phyloP scores from a whole-genome alignment of 2,329 filamentous ascomycete species.

The Arthrobotrys sinensis region DNA sequence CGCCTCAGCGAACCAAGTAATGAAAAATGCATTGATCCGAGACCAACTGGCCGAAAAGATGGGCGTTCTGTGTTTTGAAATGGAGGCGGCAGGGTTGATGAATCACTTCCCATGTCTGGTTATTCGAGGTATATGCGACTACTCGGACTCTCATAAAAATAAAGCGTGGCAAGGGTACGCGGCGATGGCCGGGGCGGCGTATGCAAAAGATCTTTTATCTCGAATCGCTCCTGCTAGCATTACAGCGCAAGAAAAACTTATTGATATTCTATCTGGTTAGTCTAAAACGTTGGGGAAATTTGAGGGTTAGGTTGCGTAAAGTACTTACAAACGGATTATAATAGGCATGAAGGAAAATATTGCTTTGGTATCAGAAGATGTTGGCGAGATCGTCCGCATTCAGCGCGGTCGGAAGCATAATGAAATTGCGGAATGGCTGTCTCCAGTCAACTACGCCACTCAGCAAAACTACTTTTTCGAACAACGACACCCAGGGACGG shows the following conservation, averaged over 20 bases:
- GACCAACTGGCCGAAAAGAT: not conserved
- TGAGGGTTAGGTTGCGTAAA: too few species aligned
- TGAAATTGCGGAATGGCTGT: slow-evolving; percentile 68
- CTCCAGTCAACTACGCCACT: slow-evolving; percentile 63
- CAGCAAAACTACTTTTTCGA: slow-evolving; percentile 69
- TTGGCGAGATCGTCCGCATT: too few species aligned
- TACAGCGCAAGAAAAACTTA: too few species aligned
- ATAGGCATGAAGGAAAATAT: too few species aligned
- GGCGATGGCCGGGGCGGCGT: slow-evolving; percentile 5
- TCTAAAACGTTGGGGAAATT: too few species aligned
- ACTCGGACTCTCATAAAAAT: slow-evolving; percentile 17
- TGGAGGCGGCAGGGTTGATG: too few species aligned
- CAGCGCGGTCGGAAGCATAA: too few species aligned
- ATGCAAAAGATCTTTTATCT: slow-evolving; percentile 1
- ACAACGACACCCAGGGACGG: slow-evolving; percentile 67
- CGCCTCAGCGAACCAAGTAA: slow-evolving; percentile 32
- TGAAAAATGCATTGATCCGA: not conserved
- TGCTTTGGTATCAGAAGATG: too few species aligned
- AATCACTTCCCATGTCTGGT: slow-evolving; percentile 18
- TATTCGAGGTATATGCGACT: slow-evolving; percentile 23
- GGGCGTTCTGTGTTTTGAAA: slow-evolving; percentile 29
- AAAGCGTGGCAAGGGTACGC: slow-evolving; percentile 4
- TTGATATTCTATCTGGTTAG: too few species aligned
- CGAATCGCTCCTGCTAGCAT: too few species aligned
- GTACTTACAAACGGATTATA: too few species aligned